A percentile compares a stretch with the other conserved stretches of the same genome.
Conservation (phyloP, 805 yeast species). For the Candida vaughaniae region DNA sequence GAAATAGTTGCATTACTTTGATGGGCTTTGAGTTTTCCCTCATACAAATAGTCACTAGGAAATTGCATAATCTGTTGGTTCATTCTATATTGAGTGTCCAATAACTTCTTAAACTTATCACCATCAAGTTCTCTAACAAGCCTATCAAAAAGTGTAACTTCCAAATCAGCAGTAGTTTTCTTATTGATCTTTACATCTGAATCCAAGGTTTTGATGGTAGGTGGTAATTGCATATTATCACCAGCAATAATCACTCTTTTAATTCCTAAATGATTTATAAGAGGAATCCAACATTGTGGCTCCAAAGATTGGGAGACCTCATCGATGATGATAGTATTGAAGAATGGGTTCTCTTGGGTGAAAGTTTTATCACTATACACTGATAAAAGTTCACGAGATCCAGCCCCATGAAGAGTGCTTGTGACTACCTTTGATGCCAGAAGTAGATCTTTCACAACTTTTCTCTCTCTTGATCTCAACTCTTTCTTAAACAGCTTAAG, state of each 20-base stretch:
- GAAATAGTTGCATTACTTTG: conserved; percentile 51
- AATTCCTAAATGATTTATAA: conserved; percentile 60
- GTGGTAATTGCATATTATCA: conserved; percentile 89
- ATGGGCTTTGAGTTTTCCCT: conserved; percentile 61
- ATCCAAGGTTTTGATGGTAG: conserved; percentile 67
- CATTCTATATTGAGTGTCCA: conserved; percentile 88
- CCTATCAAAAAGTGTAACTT: conserved; percentile 78
- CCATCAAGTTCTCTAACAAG: conserved; percentile 47
- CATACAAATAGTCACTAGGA: conserved; percentile 67
- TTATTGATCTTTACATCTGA: conserved; percentile 22
- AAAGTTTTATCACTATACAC: conserved; percentile 37
- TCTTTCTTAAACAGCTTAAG: conserved; percentile 72
- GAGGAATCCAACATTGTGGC: conserved; percentile 96
- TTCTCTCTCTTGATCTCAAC: conserved; percentile 61
- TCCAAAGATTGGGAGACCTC: conserved; percentile 94
- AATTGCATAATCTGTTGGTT: conserved; percentile 73
- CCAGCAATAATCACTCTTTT: conserved; percentile 80
- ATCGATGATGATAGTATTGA: conserved; percentile 85
- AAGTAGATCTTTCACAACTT: conserved; percentile 58
- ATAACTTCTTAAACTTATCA: conserved; percentile 50
- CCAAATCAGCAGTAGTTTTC: conserved; percentile 48
- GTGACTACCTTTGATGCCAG: conserved; percentile 65
- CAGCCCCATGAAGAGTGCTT: conserved; percentile 86
- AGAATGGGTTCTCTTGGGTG: conserved; percentile 37
- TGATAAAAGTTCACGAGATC: conserved; percentile 64